Base-by-base conservation (phyloP, 176 grass and related monocot genomes). In the Oryza brachyantha region DNA sequence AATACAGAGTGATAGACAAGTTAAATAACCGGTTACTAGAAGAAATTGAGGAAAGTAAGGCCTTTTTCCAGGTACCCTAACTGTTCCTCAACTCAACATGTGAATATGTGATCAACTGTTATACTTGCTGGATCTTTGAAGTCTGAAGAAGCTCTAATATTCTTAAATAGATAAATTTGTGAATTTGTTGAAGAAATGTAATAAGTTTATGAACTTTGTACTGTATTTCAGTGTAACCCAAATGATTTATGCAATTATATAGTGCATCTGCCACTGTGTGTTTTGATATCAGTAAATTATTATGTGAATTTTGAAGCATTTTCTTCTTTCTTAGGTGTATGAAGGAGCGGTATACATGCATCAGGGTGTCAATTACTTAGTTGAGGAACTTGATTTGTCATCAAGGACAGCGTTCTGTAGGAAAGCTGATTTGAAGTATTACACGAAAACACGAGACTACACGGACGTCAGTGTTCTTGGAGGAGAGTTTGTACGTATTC, bases 21-120 rank as follows among this genome's bases (percentile, higher is more conserved):
- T 85, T 75, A 73, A 94, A 62, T 69, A 82, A 85, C 43, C 68
- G 87, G 85, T 34, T 92, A 70, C 79, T 98, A 17, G 92, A 98
- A 66, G 95, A 98, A 83, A 98, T 98, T 87, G 95, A 98, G 68
- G 95, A 98, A 90, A 92, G 95, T 80, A 94, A 72, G 78, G 95
- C 85, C 22, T 98, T 92, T 67, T 98, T 92, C 67, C 95, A 97
- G 95, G 95, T 92, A 16, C 74, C 68, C 39, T 72, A 19, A 48
- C 55, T 81, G 13, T 34, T 81, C 29, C 27, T 21, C 31, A 25
- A 21, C 1, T 66, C 50, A 48, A n/a, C n/a, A n/a, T n/a, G n/a
- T n/a, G n/a, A 48, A 48, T 16, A 59, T 16, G 28, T 65, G 45
- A 57, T 52, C 57, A 70, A 79, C 14, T 76, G 24, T 42, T 64